Base-by-base conservation (phyloP, 441 rosid species). In the Dalechampia spathulata region DNA sequence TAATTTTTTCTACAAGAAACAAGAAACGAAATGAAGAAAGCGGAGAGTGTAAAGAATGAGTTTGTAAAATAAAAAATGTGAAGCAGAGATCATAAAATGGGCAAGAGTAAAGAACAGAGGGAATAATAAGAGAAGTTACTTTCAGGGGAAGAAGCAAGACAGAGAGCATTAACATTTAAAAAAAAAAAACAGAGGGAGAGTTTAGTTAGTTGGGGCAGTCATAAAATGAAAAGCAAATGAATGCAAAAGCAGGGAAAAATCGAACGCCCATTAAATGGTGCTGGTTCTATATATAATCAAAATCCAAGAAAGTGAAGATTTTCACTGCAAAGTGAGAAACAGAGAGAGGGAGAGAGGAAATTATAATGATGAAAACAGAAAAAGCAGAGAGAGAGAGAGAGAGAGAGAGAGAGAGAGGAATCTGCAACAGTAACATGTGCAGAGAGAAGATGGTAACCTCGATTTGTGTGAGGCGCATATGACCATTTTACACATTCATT, bases 141-240 rank as follows among this genome's bases (percentile, higher is more conserved):
- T n/a, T n/a, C n/a, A n/a, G 7, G 34, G 7, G 34, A 28, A 28
- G 19, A 42, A 37, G 13, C 2, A 45, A 49, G 37, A 32, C 19
- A 17, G 3, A 16, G 30, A 52, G 63, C 26, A 57, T 41, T 10
- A 37, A 20, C 52, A 27, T 13, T 12, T 41, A 56, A 36, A 2
- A 34, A 43, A 30, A 46, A 49, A 30, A 28, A 4, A 28, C 7
- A 7, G 4, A 28, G 34, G 56, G 38, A 62, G 15, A 11, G 70
- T 49, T 51, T n/a, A n/a, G n/a, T n/a, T n/a, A n/a, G n/a, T n/a
- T n/a, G n/a, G 55, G 54, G 41, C 38, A 52, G 63, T 67, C 52
- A 64, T 34, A 52, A 63, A 58, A 63, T 21, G 22, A 16, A 57
- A 61, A 25, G 0, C 45, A 47, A 58, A 62, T 49, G 7, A 36